Conservation (phyloP, 2,329 filamentous ascomycete genomes). For the Pestalotiopsis sp. region DNA sequence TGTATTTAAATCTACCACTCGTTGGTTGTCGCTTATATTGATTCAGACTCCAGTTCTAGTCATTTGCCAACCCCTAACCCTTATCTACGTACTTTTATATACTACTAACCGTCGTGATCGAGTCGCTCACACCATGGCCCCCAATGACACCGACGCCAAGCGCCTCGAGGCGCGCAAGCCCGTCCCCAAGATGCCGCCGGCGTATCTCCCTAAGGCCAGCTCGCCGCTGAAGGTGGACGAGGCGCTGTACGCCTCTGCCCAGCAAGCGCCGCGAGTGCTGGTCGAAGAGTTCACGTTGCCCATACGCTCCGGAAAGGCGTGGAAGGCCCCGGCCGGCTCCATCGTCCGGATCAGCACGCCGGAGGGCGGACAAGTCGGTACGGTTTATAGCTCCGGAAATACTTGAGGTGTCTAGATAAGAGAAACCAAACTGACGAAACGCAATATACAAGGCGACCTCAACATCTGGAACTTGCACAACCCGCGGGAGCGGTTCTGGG, state of each 20-base stretch:
- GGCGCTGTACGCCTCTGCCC: constrained; percentile 63
- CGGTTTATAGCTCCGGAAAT: constrained; percentile 15
- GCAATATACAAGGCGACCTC: constrained; percentile 62
- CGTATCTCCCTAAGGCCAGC: constrained; percentile 46
- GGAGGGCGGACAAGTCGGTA: constrained; percentile 73
- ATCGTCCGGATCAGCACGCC: constrained; percentile 77
- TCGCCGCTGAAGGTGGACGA: constrained; percentile 48
- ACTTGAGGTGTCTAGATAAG: no score
- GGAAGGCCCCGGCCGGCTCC: constrained; percentile 68
- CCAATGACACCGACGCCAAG: constrained; percentile 20
- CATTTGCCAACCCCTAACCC: not conserved
- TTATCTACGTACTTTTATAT: not conserved
- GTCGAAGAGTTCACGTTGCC: constrained; percentile 64
- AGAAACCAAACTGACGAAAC: no score
- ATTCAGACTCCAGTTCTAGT: not conserved
- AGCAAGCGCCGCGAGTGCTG: constrained; percentile 44
- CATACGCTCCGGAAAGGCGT: constrained; percentile 74
- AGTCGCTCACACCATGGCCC: not conserved
- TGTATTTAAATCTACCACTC: not conserved
- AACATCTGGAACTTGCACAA: constrained; percentile 82
- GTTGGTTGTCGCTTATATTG: not conserved
- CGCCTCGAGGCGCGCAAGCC: constrained; percentile 45
- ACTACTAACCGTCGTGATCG: not conserved
- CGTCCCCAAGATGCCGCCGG: constrained; percentile 50
- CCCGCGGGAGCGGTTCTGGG: constrained; percentile 82